Evolutionary conservation across 108 stramenopile species (phyloP).

Genomic region (Stephanodiscus triporus): DNA sequence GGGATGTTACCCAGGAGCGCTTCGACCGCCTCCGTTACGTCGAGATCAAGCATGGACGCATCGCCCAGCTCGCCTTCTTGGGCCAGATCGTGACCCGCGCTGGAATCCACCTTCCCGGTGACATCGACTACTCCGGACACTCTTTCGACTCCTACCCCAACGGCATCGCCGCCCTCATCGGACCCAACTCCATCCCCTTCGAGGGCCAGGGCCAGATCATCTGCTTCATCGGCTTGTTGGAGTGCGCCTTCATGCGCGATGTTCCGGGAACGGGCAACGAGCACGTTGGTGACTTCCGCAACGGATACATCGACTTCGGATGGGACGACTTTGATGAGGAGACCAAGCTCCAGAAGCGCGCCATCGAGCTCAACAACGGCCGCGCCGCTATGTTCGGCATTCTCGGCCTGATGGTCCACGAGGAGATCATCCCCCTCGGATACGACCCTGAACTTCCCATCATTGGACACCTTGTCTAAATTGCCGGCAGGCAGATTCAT

Average conservation of each 20-base stretch:
- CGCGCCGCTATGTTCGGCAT: conserved; percentile 84
- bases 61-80: no score
- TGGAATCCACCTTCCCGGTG: no score
- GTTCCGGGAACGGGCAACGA: conserved; percentile 55
- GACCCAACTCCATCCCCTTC: conserved; percentile 49
- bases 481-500: background rate
- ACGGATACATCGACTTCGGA: conserved; percentile 72
- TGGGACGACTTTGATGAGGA: conserved; percentile 74
- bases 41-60: no score
- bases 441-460: background rate
- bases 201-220: conserved; percentile 59
- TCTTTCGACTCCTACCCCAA: no score
- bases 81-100: no score
- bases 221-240: conserved; percentile 66
- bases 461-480: background rate
- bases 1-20: no score
- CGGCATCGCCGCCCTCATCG: conserved; percentile 61
- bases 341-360: conserved; percentile 79
- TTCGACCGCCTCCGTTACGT: no score
- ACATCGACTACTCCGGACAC: no score
- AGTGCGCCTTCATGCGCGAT: conserved; percentile 76
- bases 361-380: conserved; percentile 93
- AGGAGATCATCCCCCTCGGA: background rate
- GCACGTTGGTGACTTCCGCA: conserved; percentile 75
- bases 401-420: conserved; percentile 33